These are phyloP conservation scores for Claviceps sp. DNA, from an alignment of 2,329 filamentous ascomycete genomes.

Conservation along the genomic window DNA sequence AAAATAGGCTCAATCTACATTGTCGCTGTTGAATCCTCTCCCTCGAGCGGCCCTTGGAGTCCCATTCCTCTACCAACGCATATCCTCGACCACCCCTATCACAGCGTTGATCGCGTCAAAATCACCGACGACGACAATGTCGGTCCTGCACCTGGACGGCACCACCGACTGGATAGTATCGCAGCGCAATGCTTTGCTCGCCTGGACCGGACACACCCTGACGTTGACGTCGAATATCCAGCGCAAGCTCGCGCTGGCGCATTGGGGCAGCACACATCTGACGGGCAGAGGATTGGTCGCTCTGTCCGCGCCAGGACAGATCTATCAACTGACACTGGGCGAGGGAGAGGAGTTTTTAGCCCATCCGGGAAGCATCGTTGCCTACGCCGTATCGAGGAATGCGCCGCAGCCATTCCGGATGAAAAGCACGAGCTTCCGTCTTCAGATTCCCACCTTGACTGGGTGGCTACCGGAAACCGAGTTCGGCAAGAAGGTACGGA, in stretches of 20 bases:
- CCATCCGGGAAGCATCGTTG: conserved; percentile 82
- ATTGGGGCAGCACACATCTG: conserved; percentile 84
- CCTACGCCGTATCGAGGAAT: conserved; percentile 65
- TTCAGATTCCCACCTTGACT: conserved; percentile 63
- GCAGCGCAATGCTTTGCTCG: conserved; percentile 77
- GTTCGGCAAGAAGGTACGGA: conserved; percentile 60
- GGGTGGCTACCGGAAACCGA: conserved; percentile 54
- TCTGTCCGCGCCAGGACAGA: conserved; percentile 72
- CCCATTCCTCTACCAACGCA: conserved; percentile 87
- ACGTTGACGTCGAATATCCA: conserved; percentile 63
- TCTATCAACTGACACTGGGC: conserved; percentile 71
- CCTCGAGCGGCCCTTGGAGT: conserved; percentile 68
- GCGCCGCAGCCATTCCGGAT: conserved; percentile 78
- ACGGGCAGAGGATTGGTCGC: conserved; percentile 81
- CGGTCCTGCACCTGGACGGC: conserved; percentile 79
- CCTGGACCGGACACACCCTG: conserved; percentile 89
- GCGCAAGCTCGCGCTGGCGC: conserved; percentile 58
- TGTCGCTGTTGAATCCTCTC: conserved; percentile 76
- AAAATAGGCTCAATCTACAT: conserved; percentile 65
- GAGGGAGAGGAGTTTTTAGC: conserved; percentile 82
- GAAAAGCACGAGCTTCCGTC: conserved; percentile 57
- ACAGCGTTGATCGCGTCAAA: conserved; percentile 83
- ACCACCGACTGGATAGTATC: conserved; percentile 91
- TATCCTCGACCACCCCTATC: conserved; percentile 76
- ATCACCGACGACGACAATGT: conserved; percentile 73